Base-by-base conservation (phyloP, 2,329 filamentous ascomycete species). In the Cryphonectria radicalis region DNA sequence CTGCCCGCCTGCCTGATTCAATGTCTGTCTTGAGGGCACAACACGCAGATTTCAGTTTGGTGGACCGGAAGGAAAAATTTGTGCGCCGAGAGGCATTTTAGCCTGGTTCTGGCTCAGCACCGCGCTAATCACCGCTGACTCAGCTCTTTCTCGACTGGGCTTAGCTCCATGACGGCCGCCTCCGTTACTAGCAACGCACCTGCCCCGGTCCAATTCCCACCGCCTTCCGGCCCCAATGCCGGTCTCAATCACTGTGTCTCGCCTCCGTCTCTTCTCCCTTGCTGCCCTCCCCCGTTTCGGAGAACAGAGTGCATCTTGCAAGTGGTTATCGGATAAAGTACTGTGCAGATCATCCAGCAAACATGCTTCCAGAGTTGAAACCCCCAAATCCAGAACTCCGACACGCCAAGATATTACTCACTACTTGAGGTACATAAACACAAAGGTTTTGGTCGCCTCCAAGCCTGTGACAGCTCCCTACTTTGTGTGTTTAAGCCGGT, bases 31-130 rank as follows among this genome's bases (percentile, higher is more conserved):
- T 28, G 53, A 57, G 25, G 46, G 46, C 46, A 50, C 46, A 50
- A 50, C 46, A 57, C n/a, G n/a, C 25, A 46, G 42, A 46, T 28
- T 67, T 60, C 53, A 67, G n/a, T 67, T 67, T 67, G 60, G 35
- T 37, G 60, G 60, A 63, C 40, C n/a, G 25, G 64, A 22, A 25
- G 64, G 64, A 66, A 66, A 37, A 67, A 67, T 57, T 67, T 67
- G 35, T 67, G 28, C 53, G 32, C 65, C 65, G 65, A 57, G 35
- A 42, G 40, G 46, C 10, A 53, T 42, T 32, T 66, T 66, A 53
- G 43, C 42, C 35, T 66, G 43, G 64, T 25, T 11, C 25, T 25
- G 62, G 14, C 35, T 19, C 19, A 10, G n/a, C 19, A n/a, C n/a
- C 37, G 62, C 62, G 62, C 32, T 57, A 28, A 22, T 50, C 19